Evolutionary conservation across 2,329 filamentous ascomycete genomes (phyloP), one percentile per base, ranked within the genome.

Genomic region (Nannizziopsis arthrosporioides): DNA sequence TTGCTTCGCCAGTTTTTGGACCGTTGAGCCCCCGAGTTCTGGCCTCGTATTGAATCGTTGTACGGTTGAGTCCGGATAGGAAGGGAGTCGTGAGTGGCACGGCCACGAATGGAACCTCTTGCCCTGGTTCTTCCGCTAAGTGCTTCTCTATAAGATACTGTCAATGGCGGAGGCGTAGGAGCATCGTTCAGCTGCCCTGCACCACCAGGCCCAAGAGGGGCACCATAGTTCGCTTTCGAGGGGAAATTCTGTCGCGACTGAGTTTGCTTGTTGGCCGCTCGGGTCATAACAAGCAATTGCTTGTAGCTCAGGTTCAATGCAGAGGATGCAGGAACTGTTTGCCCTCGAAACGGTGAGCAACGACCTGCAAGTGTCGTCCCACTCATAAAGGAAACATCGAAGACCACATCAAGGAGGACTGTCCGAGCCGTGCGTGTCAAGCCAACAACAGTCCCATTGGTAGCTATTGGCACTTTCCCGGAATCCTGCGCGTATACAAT

Each of bases 321-420:
- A 0, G 85, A 84, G n/a, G 84, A 84, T 5, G 83, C 78, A 1
- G 87, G 80, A 3, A 98, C 88, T 0, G 92, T 95, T 63, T 92
- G 89, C 45, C 92, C 92, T 32, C 90, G 81, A 79, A 98, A 98
- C 34, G 86, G 81, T 19, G 88, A 87, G 62, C 90, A 94, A 51
- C 92, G 82, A 49, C 89, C 88, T 51, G 86, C 85, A 12, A 98
- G 75, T 0, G 85, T 92, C 1, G 89, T 95, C 53, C 92, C 92
- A 61, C 88, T 94, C 89, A 98, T 96, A 67, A 98, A 98, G 0
- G 87, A 84, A 10, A 80, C 78, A 63, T 98, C 93, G 67, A 94
- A 98, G 6, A 98, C 82, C 49, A 96, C 78, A 63, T 98, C 92
- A 34, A 98, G 74, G 50, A 95, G 75, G 41, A 85, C 78, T 19